Conservation (phyloP, 73 alveolate genomes). For the Paramecium primaurelia region DNA sequence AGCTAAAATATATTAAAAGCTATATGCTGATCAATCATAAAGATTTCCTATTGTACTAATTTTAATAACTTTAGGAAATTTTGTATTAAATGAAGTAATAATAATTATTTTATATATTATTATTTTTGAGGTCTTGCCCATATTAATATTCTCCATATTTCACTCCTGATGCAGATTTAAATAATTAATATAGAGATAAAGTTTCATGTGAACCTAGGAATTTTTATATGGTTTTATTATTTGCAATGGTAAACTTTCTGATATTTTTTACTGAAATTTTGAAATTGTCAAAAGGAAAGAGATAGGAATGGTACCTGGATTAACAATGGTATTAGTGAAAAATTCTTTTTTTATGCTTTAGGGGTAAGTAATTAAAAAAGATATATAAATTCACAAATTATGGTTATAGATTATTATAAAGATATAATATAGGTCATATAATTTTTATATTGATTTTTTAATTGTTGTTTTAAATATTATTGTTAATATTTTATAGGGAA, state of each 20-base stretch:
- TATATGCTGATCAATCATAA: background rate
- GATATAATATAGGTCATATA: background rate
- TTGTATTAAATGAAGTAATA: background rate
- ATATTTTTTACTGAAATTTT: too few relatives aligned
- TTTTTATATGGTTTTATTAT: background rate
- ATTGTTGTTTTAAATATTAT: background rate
- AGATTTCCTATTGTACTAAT: background rate
- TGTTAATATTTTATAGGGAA: background rate
- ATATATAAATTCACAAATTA: background rate
- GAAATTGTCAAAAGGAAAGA: too few relatives aligned
- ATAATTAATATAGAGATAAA: background rate
- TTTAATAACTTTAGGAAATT: background rate
- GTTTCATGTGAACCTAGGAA: conserved; percentile 4
- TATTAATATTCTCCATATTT: background rate
- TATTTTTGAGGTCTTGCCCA: background rate
- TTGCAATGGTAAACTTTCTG: background rate
- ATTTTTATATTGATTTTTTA: background rate
- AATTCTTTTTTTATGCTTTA: background rate
- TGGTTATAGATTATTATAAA: background rate
- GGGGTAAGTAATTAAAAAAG: background rate
- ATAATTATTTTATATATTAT: background rate
- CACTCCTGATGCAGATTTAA: background rate
- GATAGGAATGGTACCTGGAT: conserved; percentile 22
- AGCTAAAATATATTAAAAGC: background rate
- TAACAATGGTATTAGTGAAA: background rate